Evolutionary conservation across 768 basidiomycete species (phyloP).

Genomic region (Boletus sp.): DNA sequence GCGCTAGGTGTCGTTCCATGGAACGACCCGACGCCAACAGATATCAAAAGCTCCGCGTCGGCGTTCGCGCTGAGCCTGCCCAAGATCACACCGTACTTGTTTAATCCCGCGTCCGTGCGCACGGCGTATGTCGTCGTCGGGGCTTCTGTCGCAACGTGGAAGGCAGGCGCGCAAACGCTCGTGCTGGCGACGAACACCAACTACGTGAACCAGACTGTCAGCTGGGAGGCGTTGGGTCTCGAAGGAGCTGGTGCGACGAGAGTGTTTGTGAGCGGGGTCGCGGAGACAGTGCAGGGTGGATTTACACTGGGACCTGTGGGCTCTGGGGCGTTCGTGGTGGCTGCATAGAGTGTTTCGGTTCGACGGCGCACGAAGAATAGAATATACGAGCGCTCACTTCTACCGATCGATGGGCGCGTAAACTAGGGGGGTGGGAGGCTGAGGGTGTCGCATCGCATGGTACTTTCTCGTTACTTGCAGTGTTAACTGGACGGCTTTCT

Average conservation of each 20-base stretch:
- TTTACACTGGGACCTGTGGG: conserved; percentile 25
- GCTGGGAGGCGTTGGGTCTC: conserved; percentile 31
- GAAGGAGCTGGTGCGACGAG: background rate
- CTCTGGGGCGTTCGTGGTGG: conserved; percentile 20
- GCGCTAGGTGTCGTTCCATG: conserved; percentile 50
- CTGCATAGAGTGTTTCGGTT: background rate
- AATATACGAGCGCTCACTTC: no score
- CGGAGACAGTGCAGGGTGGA: background rate
- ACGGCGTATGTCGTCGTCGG: conserved; percentile 38
- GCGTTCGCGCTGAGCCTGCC: conserved; percentile 44
- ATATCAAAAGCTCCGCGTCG: conserved; percentile 54
- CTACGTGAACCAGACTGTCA: conserved; percentile 35
- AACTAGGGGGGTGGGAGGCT: background rate
- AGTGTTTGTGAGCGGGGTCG: conserved; percentile 19
- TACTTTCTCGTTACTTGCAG: no score
- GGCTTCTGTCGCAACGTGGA: conserved; percentile 54
- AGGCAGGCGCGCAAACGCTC: conserved; percentile 37
- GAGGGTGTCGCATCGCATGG: background rate
- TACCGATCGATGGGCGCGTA: background rate
- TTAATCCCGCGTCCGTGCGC: conserved; percentile 39
- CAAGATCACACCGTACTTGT: conserved; percentile 45
- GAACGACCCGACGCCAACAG: conserved; percentile 50
- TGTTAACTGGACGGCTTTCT: background rate
- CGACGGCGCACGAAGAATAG: background rate
- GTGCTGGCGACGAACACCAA: conserved; percentile 53